Evolutionary conservation across 176 grass and related monocot species (phyloP).

Genomic region (Tuctoria greenei): DNA sequence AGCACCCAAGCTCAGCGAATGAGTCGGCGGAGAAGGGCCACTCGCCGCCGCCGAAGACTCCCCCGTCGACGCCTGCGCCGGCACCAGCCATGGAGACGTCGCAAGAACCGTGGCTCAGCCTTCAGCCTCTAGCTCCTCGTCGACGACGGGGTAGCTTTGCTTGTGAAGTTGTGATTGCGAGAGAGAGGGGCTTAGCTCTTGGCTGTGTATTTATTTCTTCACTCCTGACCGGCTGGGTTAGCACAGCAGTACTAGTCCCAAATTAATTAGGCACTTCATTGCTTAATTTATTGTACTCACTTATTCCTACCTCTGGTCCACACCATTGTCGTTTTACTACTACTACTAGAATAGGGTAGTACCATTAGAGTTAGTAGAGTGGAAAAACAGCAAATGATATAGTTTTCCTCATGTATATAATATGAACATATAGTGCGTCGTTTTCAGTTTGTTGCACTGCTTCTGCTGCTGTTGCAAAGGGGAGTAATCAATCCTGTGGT

Average conservation of each 20-base stretch:
- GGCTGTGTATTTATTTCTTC: slow-evolving; percentile 28
- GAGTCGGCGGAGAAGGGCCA: slow-evolving; percentile 43
- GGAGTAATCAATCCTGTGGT: neutral
- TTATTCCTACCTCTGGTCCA: neutral
- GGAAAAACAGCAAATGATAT: too few species aligned
- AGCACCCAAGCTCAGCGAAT: slow-evolving; percentile 50
- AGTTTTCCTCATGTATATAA: too few species aligned
- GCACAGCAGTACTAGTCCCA: slow-evolving; percentile 9
- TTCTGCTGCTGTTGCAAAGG: neutral
- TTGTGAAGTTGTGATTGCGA: neutral
- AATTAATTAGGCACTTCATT: slow-evolving; percentile 19
- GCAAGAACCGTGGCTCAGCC: neutral
- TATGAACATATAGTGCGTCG: too few species aligned
- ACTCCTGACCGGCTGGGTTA: slow-evolving; percentile 3
- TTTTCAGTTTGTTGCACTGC: too few species aligned
- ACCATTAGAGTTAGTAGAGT: neutral
- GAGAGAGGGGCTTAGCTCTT: neutral
- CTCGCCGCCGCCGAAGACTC: neutral
- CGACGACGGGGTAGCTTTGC: neutral
- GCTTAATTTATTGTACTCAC: neutral
- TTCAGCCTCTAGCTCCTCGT: neutral
- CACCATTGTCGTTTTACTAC: neutral
- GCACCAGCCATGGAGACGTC: slow-evolving; percentile 23
- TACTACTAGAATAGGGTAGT: neutral
- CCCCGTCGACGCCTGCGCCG: neutral